These are phyloP conservation scores for Penicillium parvum DNA, from an alignment of 495 filamentous ascomycete genomes.

Conservation along the genomic window DNA sequence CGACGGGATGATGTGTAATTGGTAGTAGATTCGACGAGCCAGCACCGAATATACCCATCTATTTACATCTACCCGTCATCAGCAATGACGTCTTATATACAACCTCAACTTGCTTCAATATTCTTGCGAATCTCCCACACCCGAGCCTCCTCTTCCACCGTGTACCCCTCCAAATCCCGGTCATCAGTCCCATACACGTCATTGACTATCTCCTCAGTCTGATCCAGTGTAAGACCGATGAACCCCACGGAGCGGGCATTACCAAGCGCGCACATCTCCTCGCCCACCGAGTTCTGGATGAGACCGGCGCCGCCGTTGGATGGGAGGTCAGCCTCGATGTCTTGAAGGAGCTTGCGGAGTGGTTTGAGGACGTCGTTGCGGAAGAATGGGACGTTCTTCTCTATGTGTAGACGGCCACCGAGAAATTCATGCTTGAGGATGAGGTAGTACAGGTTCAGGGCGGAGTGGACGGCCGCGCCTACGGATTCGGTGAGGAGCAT, in stretches of 20 bases:
- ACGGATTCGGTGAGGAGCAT: slow-evolving; percentile 35
- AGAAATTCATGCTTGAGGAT: slow-evolving; percentile 34
- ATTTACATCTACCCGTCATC: background rate
- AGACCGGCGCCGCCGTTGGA: slow-evolving; percentile 38
- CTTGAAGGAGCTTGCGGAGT: slow-evolving; percentile 29
- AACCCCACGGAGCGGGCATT: slow-evolving; percentile 38
- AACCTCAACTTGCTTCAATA: too few species aligned
- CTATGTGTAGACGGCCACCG: slow-evolving; percentile 30
- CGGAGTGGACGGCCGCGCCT: slow-evolving; percentile 36
- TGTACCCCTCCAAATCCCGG: slow-evolving; percentile 28
- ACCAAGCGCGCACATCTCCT: slow-evolving; percentile 35
- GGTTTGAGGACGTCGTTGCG: slow-evolving; percentile 34
- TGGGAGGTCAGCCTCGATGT: slow-evolving; percentile 33
- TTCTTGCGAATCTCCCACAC: slow-evolving; percentile 28
- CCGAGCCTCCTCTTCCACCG: slow-evolving; percentile 27
- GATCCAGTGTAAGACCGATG: slow-evolving; percentile 32
- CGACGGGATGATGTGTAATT: background rate
- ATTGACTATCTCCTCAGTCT: slow-evolving; percentile 33
- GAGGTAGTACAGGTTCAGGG: slow-evolving; percentile 45
- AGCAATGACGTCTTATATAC: too few species aligned
- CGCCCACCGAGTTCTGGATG: slow-evolving; percentile 37
- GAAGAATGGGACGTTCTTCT: slow-evolving; percentile 37
- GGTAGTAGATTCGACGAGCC: background rate
- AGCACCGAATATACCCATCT: background rate
- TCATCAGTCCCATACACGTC: slow-evolving; percentile 35